Evolutionary conservation across 2,329 filamentous ascomycete genomes (phyloP), one percentile per base, ranked within the genome.

Genomic region (Aspergillus uvarum): DNA sequence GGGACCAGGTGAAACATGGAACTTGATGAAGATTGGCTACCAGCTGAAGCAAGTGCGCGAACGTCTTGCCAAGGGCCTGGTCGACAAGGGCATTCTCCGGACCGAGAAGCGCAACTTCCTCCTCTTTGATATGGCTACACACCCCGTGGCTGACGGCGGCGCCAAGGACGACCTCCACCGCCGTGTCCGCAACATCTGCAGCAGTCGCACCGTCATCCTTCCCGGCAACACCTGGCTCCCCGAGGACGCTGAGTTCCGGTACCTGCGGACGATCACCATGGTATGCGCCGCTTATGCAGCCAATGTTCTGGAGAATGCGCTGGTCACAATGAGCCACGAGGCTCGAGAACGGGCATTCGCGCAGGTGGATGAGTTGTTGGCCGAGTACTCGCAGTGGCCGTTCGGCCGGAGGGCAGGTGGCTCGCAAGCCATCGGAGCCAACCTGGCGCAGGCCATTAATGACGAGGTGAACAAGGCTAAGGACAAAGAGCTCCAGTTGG

Each of bases 61-160:
- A 82, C 91, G 95, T 59, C 85, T 99, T 59, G 94, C 93, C 72
- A 99, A 99, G 80, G 95, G 95, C 35, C 87, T 99, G 50, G 95
- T 99, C 65, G 95, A 99, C 82, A 99, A 99, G 82, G 95, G 95
- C 72, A 96, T 99, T 75, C 86, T 99, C 60, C 91, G 95, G 70
- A 99, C 95, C 62, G 95, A 99, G 79, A 99, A 99, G 83, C 92
- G 92, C 79, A 99, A 99, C 83, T 99, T 99, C 82, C 86, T 99
- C 66, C 90, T 99, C 65, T 99, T 99, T 82, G 95, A 99, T 81
- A 99, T 99, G 95, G 95, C 95, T 59, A 99, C 95, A 65, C 95
- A 99, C 77, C 95, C 95, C 47, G 93, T 99, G 60, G 94, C 92
- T 65, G 95, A 99, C 72, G 90, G 92, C 66, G 94, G 92, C 72